phyloP scores from a whole-genome alignment of 345 rosid genomes.

The Carallia brachiata region DNA sequence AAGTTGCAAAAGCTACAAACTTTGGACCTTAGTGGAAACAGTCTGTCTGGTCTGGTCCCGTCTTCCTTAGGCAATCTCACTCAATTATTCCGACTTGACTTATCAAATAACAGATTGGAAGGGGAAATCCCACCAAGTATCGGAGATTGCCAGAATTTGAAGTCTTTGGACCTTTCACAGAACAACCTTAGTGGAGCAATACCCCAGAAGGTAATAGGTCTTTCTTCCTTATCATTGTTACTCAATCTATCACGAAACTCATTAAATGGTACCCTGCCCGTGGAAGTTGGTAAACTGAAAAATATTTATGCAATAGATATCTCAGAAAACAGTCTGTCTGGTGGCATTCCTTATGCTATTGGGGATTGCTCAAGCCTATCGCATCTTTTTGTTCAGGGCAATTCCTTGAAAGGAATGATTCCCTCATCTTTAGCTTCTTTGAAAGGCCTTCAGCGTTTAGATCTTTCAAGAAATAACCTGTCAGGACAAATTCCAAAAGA shows the following conservation, averaged over 20 bases:
- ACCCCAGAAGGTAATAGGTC: slow-evolving; percentile 15
- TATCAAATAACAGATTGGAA: slow-evolving; percentile 11
- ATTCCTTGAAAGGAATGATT: slow-evolving; percentile 32
- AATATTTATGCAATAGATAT: slow-evolving; percentile 14
- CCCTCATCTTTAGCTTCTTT: slow-evolving; percentile 31
- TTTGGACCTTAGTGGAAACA: neutral
- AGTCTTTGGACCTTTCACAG: neutral
- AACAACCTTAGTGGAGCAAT: slow-evolving; percentile 30
- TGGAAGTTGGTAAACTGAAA: slow-evolving; percentile 14
- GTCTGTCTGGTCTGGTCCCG: slow-evolving; percentile 17
- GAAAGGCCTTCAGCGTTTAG: slow-evolving; percentile 25
- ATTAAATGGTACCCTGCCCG: slow-evolving; percentile 28
- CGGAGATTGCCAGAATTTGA: slow-evolving; percentile 6
- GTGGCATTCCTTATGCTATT: slow-evolving; percentile 28
- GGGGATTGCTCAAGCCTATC: slow-evolving; percentile 27
- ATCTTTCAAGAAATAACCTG: slow-evolving; percentile 43
- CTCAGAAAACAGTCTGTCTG: slow-evolving; percentile 27
- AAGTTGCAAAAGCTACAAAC: slow-evolving; percentile 9
- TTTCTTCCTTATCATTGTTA: slow-evolving; percentile 15
- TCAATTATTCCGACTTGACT: neutral
- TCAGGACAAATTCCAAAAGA: slow-evolving; percentile 25
- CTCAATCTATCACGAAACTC: slow-evolving; percentile 31
- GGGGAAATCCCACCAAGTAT: slow-evolving; percentile 24
- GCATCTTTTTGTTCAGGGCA: slow-evolving; percentile 16
- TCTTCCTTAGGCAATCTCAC: slow-evolving; percentile 24